These are phyloP conservation scores for Fusarium citri DNA, from an alignment of 2,329 filamentous ascomycete species.

Conservation along the genomic window DNA sequence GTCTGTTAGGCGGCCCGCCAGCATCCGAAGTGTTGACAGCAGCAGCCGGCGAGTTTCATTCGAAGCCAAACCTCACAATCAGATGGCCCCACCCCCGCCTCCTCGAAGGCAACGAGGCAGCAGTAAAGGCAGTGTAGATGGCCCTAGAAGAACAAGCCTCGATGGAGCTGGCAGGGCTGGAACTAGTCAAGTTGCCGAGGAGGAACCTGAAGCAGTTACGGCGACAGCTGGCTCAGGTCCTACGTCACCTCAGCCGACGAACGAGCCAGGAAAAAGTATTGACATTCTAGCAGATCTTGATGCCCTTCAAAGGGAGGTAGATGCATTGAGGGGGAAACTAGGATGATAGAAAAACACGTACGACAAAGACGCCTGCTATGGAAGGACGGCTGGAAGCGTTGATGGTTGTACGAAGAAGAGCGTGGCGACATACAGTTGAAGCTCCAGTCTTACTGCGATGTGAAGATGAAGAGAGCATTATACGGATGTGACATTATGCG, in stretches of 20 bases:
- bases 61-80: constrained; percentile 47
- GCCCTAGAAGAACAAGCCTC: constrained; percentile 50
- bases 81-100: constrained; percentile 57
- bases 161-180: constrained; percentile 45
- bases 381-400: constrained; percentile 10
- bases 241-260: constrained; percentile 32
- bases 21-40: constrained; percentile 56
- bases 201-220: constrained; percentile 20
- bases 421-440: constrained; percentile 13
- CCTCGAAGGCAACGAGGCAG: constrained; percentile 63
- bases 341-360: constrained; percentile 31
- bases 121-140: constrained; percentile 59
- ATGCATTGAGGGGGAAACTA: constrained; percentile 64
- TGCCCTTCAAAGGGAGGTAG: constrained; percentile 79
- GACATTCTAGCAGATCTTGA: constrained; percentile 80
- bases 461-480: constrained; percentile 19
- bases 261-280: constrained; percentile 51
- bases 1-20: constrained; percentile 59
- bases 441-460: constrained; percentile 11
- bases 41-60: constrained; percentile 45
- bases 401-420: constrained; percentile 26
- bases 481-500: constrained; percentile 27
- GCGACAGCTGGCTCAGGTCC: constrained; percentile 20
- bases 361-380: neutral
- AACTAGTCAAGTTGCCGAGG: constrained; percentile 33